A percentile compares a stretch with the other conserved stretches of the same genome.
phyloP scores from a whole-genome alignment of 2,329 filamentous ascomycete genomes.

The Aureobasidium melanogenum region DNA sequence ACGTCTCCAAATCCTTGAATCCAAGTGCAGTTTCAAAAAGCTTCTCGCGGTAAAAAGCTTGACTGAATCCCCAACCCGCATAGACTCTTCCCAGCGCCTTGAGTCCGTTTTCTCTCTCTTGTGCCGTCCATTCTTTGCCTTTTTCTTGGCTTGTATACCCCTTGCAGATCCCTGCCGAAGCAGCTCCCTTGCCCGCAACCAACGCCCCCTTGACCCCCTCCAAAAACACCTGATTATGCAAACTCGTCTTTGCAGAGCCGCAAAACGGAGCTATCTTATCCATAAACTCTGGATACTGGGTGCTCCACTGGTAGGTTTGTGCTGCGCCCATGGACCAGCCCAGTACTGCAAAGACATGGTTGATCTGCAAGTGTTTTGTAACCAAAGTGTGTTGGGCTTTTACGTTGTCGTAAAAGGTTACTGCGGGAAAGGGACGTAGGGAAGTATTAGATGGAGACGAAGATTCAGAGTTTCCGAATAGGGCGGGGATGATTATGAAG shows the following conservation, averaged over 20 bases:
- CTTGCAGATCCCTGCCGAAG: conserved; percentile 44
- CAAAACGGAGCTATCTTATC: conserved; percentile 50
- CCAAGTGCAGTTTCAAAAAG: conserved; percentile 58
- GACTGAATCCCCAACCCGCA: conserved; percentile 73
- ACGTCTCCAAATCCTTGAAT: conserved; percentile 53
- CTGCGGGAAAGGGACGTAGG: conserved; percentile 50
- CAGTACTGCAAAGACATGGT: conserved; percentile 52
- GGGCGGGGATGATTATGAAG: conserved; percentile 59
- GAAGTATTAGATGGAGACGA: conserved; percentile 56
- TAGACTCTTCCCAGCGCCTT: conserved; percentile 64
- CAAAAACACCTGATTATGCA: conserved; percentile 62
- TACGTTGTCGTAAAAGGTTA: conserved; percentile 62
- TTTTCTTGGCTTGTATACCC: conserved; percentile 36
- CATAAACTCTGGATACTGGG: conserved; percentile 2
- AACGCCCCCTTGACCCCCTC: conserved; percentile 55
- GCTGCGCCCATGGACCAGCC: conserved; percentile 66
- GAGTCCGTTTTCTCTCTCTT: too few relatives aligned
- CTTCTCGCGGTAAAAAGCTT: conserved; percentile 66
- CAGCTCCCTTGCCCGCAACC: conserved; percentile 47
- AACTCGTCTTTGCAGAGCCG: conserved; percentile 52
- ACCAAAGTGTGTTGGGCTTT: conserved; percentile 56
- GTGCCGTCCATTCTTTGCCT: conserved; percentile 40
- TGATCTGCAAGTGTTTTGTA: conserved; percentile 53
- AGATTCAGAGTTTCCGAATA: conserved; percentile 62
- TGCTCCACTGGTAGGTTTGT: conserved; percentile 39